Percentiles rank a stretch among this genome's conserved stretches.
Evolutionary conservation across 805 yeast species (phyloP).

Genomic region (Scheffersomyces lignosus): DNA sequence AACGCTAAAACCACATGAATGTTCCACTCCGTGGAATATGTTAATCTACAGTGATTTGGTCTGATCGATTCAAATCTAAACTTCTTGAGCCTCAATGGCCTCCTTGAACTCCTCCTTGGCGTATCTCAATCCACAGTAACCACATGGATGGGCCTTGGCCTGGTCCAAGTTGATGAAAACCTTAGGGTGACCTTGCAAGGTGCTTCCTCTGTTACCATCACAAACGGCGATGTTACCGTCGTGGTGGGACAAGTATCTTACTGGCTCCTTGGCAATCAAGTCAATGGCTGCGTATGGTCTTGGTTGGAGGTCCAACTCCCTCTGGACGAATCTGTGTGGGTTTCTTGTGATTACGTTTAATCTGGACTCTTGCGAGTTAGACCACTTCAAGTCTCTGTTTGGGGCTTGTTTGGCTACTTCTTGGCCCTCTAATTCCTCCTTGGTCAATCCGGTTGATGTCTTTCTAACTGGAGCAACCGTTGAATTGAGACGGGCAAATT

Average conservation of each 20-base stretch:
- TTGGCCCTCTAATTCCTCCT: conserved; percentile 20
- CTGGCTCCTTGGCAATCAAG: conserved; percentile 71
- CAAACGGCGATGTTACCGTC: conserved; percentile 71
- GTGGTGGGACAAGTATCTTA: conserved; percentile 53
- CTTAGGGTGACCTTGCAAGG: conserved; percentile 81
- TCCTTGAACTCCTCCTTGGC: conserved; percentile 53
- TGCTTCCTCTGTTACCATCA: conserved; percentile 70
- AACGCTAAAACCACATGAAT: no score
- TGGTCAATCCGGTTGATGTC: conserved; percentile 15
- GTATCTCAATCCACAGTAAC: conserved; percentile 75
- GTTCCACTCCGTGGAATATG: no score
- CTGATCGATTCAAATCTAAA: no score
- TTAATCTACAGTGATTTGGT: no score
- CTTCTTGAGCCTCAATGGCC: conserved; percentile 32
- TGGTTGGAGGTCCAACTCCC: conserved; percentile 68
- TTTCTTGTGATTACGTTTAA: conserved; percentile 51
- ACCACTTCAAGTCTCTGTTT: conserved; percentile 70
- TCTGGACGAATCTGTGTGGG: conserved; percentile 67
- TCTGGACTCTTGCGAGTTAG: conserved; percentile 64
- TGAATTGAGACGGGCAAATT: conserved; percentile 11
- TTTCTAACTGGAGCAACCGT: conserved; percentile 6
- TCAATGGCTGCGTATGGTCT: conserved; percentile 83
- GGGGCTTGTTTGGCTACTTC: conserved; percentile 67
- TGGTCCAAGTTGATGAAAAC: conserved; percentile 78
- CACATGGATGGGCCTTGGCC: conserved; percentile 71